Conservation (phyloP, 2,329 filamentous ascomycete genomes). For the Chaetomiaceae sp. region DNA sequence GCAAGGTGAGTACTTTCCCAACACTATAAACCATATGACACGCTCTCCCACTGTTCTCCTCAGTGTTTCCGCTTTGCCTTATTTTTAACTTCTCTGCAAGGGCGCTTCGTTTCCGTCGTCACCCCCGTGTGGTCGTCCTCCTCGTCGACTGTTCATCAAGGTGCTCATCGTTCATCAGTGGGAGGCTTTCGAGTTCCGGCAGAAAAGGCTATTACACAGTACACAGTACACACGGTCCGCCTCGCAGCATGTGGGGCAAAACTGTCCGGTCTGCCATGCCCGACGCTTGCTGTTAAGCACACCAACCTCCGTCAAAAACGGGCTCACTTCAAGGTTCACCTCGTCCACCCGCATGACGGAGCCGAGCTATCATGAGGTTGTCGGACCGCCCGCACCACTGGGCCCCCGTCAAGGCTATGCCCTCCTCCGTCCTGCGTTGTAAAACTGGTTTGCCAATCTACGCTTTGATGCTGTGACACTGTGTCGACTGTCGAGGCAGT, state of each 20-base stretch:
- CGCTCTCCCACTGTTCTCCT: slow-evolving; percentile 1
- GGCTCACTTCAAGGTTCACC: not conserved
- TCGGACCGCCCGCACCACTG: no score
- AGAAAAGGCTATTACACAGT: slow-evolving; percentile 5
- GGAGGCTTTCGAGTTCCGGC: slow-evolving; percentile 6
- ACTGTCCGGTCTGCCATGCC: no score
- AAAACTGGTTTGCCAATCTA: no score
- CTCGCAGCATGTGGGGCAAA: not conserved
- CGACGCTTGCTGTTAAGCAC: no score
- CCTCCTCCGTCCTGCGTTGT: no score
- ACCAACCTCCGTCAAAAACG: no score
- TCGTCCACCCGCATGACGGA: not conserved
- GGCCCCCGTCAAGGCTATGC: no score
- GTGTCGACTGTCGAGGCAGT: no score
- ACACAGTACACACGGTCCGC: not conserved
- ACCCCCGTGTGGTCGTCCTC: not conserved
- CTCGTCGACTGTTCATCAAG: not conserved
- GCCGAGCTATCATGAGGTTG: no score
- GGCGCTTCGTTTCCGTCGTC: not conserved
- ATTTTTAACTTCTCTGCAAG: not conserved
- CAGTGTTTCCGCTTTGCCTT: not conserved
- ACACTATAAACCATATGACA: slow-evolving; percentile 12
- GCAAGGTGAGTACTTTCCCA: slow-evolving; percentile 15
- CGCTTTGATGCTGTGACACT: no score
- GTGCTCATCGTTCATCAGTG: slow-evolving; percentile 2